Conservation (phyloP, 805 yeast species). For the Komagataella populi region DNA sequence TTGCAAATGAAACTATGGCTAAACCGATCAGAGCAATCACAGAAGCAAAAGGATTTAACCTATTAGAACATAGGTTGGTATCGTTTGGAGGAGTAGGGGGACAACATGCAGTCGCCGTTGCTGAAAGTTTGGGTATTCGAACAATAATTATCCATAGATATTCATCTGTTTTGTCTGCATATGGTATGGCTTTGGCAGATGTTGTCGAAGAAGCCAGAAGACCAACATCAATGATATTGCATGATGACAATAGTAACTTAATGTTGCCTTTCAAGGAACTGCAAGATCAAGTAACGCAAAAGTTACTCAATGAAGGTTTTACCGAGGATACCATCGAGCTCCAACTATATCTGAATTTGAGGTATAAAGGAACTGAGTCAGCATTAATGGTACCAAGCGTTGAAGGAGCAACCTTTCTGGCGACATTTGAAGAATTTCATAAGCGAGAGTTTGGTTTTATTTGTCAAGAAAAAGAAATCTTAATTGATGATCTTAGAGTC, state of each 20-base stretch:
- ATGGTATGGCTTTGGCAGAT: conserved; percentile 81
- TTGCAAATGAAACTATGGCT: conserved; percentile 86
- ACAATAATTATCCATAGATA: conserved; percentile 66
- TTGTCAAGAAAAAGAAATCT: conserved; percentile 11
- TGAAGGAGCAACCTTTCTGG: conserved; percentile 10
- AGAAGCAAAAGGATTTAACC: conserved; percentile 68
- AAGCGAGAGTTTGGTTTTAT: conserved; percentile 19
- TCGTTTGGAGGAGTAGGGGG: conserved; percentile 94
- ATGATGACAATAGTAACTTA: conserved; percentile 19
- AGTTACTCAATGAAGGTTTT: conserved; percentile 42
- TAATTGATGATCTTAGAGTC: conserved; percentile 30
- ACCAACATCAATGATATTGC: conserved; percentile 41
- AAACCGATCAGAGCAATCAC: conserved; percentile 77
- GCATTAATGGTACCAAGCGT: conserved; percentile 50
- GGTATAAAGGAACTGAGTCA: conserved; percentile 86
- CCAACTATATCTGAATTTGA: conserved; percentile 61
- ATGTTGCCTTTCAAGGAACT: conserved; percentile 32
- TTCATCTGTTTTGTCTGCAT: conserved; percentile 77
- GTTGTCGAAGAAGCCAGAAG: conserved; percentile 70
- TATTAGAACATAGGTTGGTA: conserved; percentile 56
- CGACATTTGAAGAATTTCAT: conserved; percentile 13
- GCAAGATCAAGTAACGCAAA: conserved; percentile 23
- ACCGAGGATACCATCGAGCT: conserved; percentile 25
- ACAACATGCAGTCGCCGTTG: conserved; percentile 74
- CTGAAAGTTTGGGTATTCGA: conserved; percentile 52